These are phyloP conservation scores for Hydnomerulius pinastri DNA, from an alignment of 768 basidiomycete genomes.

Conservation along the genomic window DNA sequence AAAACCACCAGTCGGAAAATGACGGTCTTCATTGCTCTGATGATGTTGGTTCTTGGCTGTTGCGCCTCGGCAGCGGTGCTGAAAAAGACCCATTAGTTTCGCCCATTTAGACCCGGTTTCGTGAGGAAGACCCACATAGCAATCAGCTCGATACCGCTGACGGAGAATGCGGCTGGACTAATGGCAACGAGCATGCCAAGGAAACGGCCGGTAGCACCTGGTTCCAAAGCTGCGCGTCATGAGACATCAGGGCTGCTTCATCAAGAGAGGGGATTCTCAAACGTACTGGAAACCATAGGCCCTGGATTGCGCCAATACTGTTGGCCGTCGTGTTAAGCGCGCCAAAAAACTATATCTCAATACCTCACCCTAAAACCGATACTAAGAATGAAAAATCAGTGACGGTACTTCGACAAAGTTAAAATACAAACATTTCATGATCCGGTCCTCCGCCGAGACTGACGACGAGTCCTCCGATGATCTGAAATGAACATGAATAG, in stretches of 20 bases:
- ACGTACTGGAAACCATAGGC: conserved; percentile 24
- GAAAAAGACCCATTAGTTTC: conserved; percentile 8
- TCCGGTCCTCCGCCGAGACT: conserved; percentile 62
- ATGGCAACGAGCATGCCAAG: conserved; percentile 23
- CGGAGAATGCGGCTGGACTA: conserved; percentile 58
- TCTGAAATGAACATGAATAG: conserved; percentile 13
- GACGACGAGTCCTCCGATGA: conserved; percentile 49
- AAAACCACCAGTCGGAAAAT: conserved; percentile 70
- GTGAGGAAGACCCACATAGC: conserved; percentile 49
- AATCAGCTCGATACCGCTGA: conserved; percentile 76
- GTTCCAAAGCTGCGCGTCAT: conserved; percentile 15
- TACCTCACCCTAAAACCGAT: conserved; percentile 18
- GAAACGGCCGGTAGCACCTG: conserved; percentile 22
- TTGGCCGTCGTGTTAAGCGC: not conserved
- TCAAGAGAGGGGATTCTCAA: not conserved
- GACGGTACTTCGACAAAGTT: conserved; percentile 28
- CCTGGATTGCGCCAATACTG: conserved; percentile 27
- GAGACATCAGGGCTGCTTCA: not conserved
- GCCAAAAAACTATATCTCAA: not conserved
- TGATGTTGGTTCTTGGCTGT: conserved; percentile 77
- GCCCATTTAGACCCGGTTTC: conserved; percentile 23
- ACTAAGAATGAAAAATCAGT: conserved; percentile 8
- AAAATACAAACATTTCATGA: conserved; percentile 40
- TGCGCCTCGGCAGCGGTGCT: conserved; percentile 77
- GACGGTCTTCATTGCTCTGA: conserved; percentile 73